Base-by-base conservation (phyloP, 805 yeast genomes). In the Saccharomycopsis babjevae region DNA sequence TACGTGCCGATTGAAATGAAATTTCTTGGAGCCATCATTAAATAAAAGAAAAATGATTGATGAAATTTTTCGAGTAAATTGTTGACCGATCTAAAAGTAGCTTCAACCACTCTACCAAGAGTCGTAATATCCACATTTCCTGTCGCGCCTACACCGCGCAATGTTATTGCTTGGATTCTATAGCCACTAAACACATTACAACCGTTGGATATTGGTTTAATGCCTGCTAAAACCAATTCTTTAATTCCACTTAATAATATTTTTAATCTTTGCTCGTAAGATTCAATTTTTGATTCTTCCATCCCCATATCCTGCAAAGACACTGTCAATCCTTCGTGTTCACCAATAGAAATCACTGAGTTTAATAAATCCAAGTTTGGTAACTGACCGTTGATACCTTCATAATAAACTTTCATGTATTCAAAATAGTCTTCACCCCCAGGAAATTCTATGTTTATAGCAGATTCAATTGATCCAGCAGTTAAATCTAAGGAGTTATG, bases 1-100 rank as follows among this genome's bases (percentile, higher is more conserved):
- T 93, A 94, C 20, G 96, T 89, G 3, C 97, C 97, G 65, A 94
- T 92, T 5, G 97, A 89, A 18, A 94, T 96, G 75, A 94, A 94
- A 61, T 80, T 72, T 61, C 79, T 75, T 28, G 97, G 96, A 0
- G 89, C 82, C 57, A 94, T 72, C 73, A 94, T 71, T 66, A 93
- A 78, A 74, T 93, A 94, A 70, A 92, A 94, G 77, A 94, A 94
- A 69, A 91, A 94, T 0, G 97, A 89, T 73, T 94, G 99, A 73
- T 94, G 99, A 73, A 93, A 93, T 71, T 93, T 96, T 71, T 94
- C 99, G 43, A 93, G 76, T 66, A 94, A 77, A 70, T 94, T 94
- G 74, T 94, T 94, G 42, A 94, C 88, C 0, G 97, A 85, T 63
- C 99, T 81, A 69, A 92, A 85, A 8, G 87, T 76, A 1, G 96